phyloP scores from a whole-genome alignment of 2,329 filamentous ascomycete species.

The Monilinia fructicola region DNA sequence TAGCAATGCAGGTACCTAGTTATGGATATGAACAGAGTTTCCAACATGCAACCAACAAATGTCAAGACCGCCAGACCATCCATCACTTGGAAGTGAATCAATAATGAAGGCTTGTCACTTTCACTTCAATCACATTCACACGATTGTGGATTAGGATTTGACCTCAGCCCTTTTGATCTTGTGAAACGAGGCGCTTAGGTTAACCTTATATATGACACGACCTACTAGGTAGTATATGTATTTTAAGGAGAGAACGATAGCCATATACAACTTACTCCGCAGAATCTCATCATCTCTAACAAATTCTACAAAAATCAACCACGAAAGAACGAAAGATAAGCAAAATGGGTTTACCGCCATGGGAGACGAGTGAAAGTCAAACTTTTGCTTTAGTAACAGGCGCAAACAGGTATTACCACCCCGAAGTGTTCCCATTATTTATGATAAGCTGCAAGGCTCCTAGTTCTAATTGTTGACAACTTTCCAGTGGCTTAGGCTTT shows the following conservation, averaged over 20 bases:
- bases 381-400: conserved; percentile 75
- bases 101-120: background rate
- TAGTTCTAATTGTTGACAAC: conserved; percentile 37
- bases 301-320: background rate
- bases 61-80: background rate
- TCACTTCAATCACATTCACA: background rate
- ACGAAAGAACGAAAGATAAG: conserved; percentile 6
- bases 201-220: background rate
- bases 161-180: background rate
- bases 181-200: conserved; percentile 14
- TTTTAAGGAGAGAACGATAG: conserved; percentile 7
- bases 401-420: conserved; percentile 72
- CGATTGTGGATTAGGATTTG: background rate
- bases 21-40: background rate
- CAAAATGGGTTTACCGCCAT: conserved; percentile 40
- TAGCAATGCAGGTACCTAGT: background rate
- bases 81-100: background rate
- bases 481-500: conserved; percentile 76
- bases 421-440: conserved; percentile 1
- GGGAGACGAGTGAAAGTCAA: conserved; percentile 45
- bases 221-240: background rate
- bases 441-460: background rate
- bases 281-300: background rate
- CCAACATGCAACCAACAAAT: background rate
- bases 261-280: background rate